phyloP scores from a whole-genome alignment of 345 rosid genomes.

The Diplotaxis tenuifolia region DNA sequence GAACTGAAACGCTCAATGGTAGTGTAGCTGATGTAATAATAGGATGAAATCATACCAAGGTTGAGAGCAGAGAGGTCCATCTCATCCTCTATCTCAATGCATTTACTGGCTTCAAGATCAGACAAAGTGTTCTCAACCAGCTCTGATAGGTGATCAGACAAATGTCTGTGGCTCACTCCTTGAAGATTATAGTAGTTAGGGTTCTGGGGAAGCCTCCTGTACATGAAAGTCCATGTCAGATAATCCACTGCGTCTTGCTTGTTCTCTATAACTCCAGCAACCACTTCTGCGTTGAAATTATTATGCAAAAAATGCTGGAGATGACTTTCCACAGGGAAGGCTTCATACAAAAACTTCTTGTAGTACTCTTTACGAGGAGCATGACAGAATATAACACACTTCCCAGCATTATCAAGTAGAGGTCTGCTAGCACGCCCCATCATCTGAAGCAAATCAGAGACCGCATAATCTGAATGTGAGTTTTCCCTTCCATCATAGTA shows the following conservation, averaged over 20 bases:
- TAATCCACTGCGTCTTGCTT: slow-evolving; percentile 96
- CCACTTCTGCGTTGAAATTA: slow-evolving; percentile 86
- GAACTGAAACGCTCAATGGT: slow-evolving; percentile 92
- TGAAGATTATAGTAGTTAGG: slow-evolving; percentile 97
- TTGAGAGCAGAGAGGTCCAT: slow-evolving; percentile 75
- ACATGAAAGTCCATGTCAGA: slow-evolving; percentile 95
- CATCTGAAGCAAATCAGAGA: slow-evolving; percentile 89
- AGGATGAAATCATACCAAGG: slow-evolving; percentile 89
- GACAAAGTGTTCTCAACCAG: slow-evolving; percentile 82
- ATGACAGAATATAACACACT: slow-evolving; percentile 83
- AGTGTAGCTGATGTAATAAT: slow-evolving; percentile 80
- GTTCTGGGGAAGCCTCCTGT: slow-evolving; percentile 85
- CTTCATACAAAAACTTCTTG: slow-evolving; percentile 86
- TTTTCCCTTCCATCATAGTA: slow-evolving; percentile 88
- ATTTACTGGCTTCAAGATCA: slow-evolving; percentile 80
- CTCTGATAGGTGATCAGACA: slow-evolving; percentile 95
- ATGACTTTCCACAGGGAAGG: slow-evolving; percentile 90
- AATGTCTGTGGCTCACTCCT: slow-evolving; percentile 92
- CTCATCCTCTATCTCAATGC: slow-evolving; percentile 74
- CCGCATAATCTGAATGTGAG: slow-evolving; percentile 82
- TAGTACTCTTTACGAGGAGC: slow-evolving; percentile 91
- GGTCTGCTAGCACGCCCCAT: slow-evolving; percentile 96
- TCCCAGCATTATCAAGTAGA: slow-evolving; percentile 75
- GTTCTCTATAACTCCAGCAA: slow-evolving; percentile 74
- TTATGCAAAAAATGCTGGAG: slow-evolving; percentile 88